Evolutionary conservation across 2,329 filamentous ascomycete species (phyloP).

Genomic region (Thielaviopsis populi): DNA sequence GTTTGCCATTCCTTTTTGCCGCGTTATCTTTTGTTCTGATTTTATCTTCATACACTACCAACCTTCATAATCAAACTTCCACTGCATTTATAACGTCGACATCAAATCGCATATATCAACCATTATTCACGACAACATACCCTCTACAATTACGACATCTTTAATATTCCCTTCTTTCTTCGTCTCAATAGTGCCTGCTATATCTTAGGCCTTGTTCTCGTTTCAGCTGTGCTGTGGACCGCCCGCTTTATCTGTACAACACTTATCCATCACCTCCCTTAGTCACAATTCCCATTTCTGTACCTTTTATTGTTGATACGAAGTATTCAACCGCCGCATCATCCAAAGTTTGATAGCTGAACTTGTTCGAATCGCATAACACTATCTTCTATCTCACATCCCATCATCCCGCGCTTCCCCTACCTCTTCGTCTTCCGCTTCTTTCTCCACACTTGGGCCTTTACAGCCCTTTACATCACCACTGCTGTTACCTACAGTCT

Average conservation of each 20-base stretch:
- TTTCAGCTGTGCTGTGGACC: constrained; percentile 5
- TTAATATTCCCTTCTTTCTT: neutral
- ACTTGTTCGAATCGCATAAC: neutral
- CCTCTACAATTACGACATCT: neutral
- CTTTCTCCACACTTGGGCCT: too few species aligned
- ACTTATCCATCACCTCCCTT: neutral
- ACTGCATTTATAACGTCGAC: neutral
- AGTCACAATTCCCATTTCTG: neutral
- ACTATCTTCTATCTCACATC: neutral
- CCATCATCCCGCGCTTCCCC: neutral
- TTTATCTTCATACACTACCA: neutral
- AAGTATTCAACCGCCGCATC: neutral
- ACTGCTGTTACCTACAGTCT: neutral
- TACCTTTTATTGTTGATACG: neutral
- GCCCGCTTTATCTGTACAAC: neutral
- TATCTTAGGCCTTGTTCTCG: neutral
- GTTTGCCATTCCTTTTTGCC: neutral
- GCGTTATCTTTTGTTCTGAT: neutral
- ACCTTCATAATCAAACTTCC: neutral
- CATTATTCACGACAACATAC: neutral
- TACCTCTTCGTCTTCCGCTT: neutral
- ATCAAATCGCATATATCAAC: neutral
- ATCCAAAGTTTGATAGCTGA: neutral
- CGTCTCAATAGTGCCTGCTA: neutral
- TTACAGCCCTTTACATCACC: too few species aligned